These are phyloP conservation scores for Beauveria pseudobassiana DNA, from an alignment of 2,329 filamentous ascomycete genomes.

Conservation along the genomic window DNA sequence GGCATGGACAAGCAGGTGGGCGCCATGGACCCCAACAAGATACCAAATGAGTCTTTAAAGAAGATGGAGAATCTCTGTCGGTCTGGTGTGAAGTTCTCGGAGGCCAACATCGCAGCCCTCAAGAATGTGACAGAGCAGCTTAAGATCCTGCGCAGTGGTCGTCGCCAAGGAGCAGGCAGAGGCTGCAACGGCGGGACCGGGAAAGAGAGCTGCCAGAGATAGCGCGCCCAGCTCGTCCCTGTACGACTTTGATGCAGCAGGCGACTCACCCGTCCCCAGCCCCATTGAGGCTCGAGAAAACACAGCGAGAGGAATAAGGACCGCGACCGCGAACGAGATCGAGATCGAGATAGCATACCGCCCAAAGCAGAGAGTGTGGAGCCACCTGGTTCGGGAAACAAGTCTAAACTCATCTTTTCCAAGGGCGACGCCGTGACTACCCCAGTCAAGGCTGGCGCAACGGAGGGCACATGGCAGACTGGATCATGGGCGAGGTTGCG, in stretches of 20 bases:
- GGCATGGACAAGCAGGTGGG: conserved; percentile 34
- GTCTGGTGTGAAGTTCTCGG: conserved; percentile 34
- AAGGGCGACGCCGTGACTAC: too few species aligned
- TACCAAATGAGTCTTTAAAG: conserved; percentile 30
- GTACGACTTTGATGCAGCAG: conserved; percentile 38
- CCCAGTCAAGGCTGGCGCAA: conserved; percentile 32
- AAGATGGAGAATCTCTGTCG: conserved; percentile 36
- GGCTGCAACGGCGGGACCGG: conserved; percentile 23
- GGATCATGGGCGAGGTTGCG: conserved; percentile 73
- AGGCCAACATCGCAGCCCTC: conserved; percentile 29
- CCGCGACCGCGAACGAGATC: conserved; percentile 22
- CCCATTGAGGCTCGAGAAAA: conserved; percentile 24
- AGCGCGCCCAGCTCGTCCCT: conserved; percentile 24
- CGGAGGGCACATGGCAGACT: conserved; percentile 46
- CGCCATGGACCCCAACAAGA: conserved; percentile 29
- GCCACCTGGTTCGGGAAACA: conserved; percentile 37
- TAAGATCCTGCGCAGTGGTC: conserved; percentile 34
- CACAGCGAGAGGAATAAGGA: conserved; percentile 26
- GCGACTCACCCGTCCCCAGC: conserved; percentile 39
- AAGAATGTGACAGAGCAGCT: conserved; percentile 34
- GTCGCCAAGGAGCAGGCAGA: conserved; percentile 36
- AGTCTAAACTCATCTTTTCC: conserved; percentile 48
- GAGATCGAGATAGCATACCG: conserved; percentile 41
- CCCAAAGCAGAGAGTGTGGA: conserved; percentile 50
- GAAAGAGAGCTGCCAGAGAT: conserved; percentile 20